Base-by-base conservation (phyloP, 2,329 filamentous ascomycete genomes). In the Epichloe sp. region DNA sequence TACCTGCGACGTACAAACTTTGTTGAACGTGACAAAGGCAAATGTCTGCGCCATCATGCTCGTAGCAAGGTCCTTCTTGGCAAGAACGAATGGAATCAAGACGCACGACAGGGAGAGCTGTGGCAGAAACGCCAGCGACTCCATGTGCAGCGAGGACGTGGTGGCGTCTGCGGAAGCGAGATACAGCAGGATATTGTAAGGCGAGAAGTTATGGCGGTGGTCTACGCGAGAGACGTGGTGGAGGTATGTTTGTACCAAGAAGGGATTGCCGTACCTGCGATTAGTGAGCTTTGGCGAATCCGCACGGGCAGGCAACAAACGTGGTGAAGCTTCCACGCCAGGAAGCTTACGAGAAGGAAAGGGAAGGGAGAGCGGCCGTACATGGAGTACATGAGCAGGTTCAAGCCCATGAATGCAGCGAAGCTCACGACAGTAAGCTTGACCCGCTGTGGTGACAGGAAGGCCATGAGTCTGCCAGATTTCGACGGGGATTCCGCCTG, bases 1-100 rank as follows among this genome's bases (percentile, higher is more conserved):
- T 77, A 93, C 88, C 78, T 97, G 91, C 62, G 89, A 95, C 3
- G 93, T 98, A 76, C 91, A 97, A 55, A 98, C 93, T 72, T 98
- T 98, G 71, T 98, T 98, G 60, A 97, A 97, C 0, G 89, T 84
- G 4, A 97, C 93, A 67, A 98, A 98, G 0, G 91, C 88, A 68
- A 96, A 95, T 0, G 93, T 97, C 69, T 98, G 93, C 4, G 88
- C 88, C 55, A 97, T 78, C 86, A 97, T 90, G 5, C 87, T 84
- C 0, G 82, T 79, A 0, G 90, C 77, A 0, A 98, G 76, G 60
- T 93, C 83, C 59, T 81, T 85, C 65, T 91, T 94, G 15, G 88
- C 87, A 19, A 95, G 70, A 1, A 77, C 74, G 2, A 95, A 63
- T 0, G 88, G 85, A 43, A 97, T 83, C 5, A 87, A 72, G 11